These are phyloP conservation scores for Tuber calosporum DNA, from an alignment of 495 filamentous ascomycete species.

Conservation along the genomic window DNA sequence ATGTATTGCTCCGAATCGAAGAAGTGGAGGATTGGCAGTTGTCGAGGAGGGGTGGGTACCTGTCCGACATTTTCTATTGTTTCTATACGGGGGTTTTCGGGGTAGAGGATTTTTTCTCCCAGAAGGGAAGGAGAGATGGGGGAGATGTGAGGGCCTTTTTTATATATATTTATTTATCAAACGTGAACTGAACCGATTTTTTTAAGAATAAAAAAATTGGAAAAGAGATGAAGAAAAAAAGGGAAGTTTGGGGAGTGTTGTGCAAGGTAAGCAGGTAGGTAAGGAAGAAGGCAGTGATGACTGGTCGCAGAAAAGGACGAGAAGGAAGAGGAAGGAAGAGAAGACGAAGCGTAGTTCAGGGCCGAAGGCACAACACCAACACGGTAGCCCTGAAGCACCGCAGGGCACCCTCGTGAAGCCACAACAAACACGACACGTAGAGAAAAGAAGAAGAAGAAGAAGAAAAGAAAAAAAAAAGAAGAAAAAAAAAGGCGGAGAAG, in stretches of 20 bases:
- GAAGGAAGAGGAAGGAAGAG: not conserved
- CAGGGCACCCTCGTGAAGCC: not conserved
- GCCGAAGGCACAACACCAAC: not conserved
- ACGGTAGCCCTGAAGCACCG: not conserved
- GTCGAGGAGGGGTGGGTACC: constrained; percentile 28
- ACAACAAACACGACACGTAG: not conserved
- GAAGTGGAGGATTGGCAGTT: constrained; percentile 28
- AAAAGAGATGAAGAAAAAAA: not conserved
- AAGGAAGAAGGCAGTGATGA: not conserved
- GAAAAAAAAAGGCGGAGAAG: not conserved
- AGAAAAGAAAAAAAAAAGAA: not conserved
- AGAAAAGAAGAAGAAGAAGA: not conserved
- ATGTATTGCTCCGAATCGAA: constrained; percentile 23
- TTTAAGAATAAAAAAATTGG: too few species aligned
- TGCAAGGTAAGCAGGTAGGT: not conserved
- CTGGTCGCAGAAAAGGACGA: not conserved
- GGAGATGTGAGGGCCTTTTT: not conserved
- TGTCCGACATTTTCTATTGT: constrained; percentile 25
- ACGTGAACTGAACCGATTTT: not conserved
- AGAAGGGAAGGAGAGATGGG: not conserved
- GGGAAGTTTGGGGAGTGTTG: not conserved
- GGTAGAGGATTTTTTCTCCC: not conserved
- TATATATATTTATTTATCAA: too few species aligned
- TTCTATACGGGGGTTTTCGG: constrained; percentile 11
- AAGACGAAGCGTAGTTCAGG: not conserved